Conservation (phyloP, 139 green algal genomes). For the Chlamydomonas applanata region DNA sequence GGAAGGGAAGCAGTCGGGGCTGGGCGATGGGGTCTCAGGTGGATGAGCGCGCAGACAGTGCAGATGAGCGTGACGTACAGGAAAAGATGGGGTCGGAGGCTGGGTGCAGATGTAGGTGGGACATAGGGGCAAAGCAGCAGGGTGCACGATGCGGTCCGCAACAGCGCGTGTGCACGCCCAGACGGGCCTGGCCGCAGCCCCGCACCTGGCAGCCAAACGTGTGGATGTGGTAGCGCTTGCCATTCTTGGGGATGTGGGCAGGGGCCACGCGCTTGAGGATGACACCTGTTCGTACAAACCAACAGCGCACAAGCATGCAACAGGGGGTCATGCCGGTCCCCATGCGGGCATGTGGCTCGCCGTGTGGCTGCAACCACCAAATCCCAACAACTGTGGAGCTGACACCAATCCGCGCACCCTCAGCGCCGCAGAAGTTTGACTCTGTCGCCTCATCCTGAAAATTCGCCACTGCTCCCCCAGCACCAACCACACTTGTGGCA, state of each 20-base stretch:
- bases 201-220: slow-evolving; percentile 91
- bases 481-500: no score
- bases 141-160: no score
- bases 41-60: background rate
- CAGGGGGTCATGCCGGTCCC: no score
- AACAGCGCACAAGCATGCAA: no score
- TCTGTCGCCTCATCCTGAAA: background rate
- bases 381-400: no score
- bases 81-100: background rate
- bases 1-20: background rate
- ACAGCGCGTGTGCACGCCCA: no score
- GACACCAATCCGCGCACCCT: slow-evolving; percentile 9
- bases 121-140: no score
- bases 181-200: background rate
- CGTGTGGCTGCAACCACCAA: background rate
- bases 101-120: background rate
- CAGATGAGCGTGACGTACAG: no score
- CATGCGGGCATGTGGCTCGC: no score
- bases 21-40: background rate
- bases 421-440: slow-evolving; percentile 10
- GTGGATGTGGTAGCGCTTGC: slow-evolving; percentile 91
- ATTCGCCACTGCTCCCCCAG: no score
- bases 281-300: slow-evolving; percentile 21
- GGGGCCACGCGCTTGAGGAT: slow-evolving; percentile 42
- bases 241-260: slow-evolving; percentile 39